Evolutionary conservation across 441 rosid genomes (phyloP).

Genomic region (Arabidopsis lyrata): DNA sequence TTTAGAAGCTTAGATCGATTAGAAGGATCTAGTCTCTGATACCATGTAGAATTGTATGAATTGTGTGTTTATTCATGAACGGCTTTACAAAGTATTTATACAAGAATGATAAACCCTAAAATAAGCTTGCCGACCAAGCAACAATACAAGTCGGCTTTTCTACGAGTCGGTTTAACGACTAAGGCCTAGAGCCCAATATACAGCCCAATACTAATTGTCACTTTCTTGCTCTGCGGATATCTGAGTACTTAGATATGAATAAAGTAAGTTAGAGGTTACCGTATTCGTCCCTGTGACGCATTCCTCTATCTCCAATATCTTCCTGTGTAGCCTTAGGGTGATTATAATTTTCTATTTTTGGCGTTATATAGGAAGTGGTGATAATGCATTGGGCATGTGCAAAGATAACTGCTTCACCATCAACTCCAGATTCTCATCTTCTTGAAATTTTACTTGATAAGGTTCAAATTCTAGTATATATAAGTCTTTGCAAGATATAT

Average conservation of each 20-base stretch:
- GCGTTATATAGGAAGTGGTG: constrained; percentile 77
- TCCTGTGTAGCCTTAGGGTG: neutral
- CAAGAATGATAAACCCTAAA: too few relatives aligned
- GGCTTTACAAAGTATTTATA: too few relatives aligned
- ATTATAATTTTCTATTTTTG: constrained; percentile 28
- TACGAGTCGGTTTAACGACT: too few relatives aligned
- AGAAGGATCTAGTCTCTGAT: too few relatives aligned
- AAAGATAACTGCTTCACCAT: constrained; percentile 88
- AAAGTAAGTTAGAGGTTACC: constrained; percentile 61
- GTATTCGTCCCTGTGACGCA: neutral
- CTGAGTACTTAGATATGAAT: constrained; percentile 93
- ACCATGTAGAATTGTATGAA: too few relatives aligned
- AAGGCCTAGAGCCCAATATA: too few relatives aligned
- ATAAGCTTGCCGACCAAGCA: too few relatives aligned
- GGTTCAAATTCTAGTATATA: constrained; percentile 55
- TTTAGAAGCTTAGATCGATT: too few relatives aligned
- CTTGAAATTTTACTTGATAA: constrained; percentile 94
- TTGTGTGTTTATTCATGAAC: too few relatives aligned
- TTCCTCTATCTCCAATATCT: neutral
- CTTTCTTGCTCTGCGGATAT: constrained; percentile 89
- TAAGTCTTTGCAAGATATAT: constrained; percentile 12
- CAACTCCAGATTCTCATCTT: constrained; percentile 86
- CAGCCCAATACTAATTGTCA: constrained; percentile 82
- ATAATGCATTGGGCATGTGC: constrained; percentile 99
- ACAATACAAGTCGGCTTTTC: too few relatives aligned